Percentiles rank a stretch among this genome's conserved stretches.
These are phyloP conservation scores for Aspergillus novoparasiticus DNA, from an alignment of 2,329 filamentous ascomycete species.

Conservation along the genomic window DNA sequence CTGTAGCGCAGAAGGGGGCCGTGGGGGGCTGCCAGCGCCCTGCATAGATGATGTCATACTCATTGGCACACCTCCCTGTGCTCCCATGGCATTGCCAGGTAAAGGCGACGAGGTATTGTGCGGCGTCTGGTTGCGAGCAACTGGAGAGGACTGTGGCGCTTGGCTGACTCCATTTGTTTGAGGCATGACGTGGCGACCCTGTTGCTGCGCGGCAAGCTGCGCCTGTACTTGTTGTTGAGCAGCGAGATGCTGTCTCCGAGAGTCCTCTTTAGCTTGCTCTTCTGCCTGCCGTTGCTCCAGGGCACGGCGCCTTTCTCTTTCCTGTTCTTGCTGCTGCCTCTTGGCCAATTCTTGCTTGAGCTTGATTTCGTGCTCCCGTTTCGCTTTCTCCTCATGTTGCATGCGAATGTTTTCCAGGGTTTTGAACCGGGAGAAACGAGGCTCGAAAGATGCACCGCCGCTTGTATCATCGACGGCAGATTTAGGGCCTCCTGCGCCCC, in stretches of 20 bases:
- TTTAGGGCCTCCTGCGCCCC: slow-evolving; percentile 59
- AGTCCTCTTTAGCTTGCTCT: slow-evolving; percentile 46
- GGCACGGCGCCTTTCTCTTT: slow-evolving; percentile 51
- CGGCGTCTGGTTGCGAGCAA: slow-evolving; percentile 51
- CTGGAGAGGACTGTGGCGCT: slow-evolving; percentile 49
- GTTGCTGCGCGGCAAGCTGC: slow-evolving; percentile 45
- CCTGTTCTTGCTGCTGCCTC: slow-evolving; percentile 51
- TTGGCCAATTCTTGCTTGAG: slow-evolving; percentile 53
- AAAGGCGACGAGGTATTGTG: slow-evolving; percentile 49
- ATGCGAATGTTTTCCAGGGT: slow-evolving; percentile 81
- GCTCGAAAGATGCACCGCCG: slow-evolving; percentile 74
- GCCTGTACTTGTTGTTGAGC: slow-evolving; percentile 54
- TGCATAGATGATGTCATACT: slow-evolving; percentile 47
- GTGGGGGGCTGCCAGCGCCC: slow-evolving; percentile 49
- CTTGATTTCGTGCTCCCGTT: slow-evolving; percentile 51
- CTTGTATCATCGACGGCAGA: slow-evolving; percentile 74
- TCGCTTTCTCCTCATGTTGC: slow-evolving; percentile 70
- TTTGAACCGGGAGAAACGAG: slow-evolving; percentile 89
- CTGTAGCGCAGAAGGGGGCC: slow-evolving; percentile 50
- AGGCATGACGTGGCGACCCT: slow-evolving; percentile 55
- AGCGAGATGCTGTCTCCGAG: slow-evolving; percentile 40
- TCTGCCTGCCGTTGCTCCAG: slow-evolving; percentile 47
- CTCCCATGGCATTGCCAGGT: slow-evolving; percentile 41
- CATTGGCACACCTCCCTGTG: slow-evolving; percentile 48
- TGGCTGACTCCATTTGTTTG: slow-evolving; percentile 46